Conservation (phyloP, 2,329 filamentous ascomycete genomes). For the Aspergillus piperis region DNA sequence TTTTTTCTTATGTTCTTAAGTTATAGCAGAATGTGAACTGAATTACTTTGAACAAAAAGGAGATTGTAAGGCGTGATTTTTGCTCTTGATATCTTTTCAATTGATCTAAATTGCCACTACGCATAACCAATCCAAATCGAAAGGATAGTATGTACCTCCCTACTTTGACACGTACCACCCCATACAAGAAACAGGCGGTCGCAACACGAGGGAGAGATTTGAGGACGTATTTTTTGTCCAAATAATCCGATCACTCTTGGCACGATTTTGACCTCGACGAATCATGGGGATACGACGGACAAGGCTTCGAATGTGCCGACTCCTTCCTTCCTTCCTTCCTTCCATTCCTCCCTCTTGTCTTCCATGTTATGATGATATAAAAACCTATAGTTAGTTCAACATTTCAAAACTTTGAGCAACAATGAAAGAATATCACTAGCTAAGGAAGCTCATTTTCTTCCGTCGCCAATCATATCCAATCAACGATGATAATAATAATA, state of each 20-base stretch:
- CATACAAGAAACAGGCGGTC: slow-evolving; percentile 38
- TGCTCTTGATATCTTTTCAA: no score
- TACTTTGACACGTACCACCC: slow-evolving; percentile 47
- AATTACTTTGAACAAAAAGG: no score
- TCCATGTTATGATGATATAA: no score
- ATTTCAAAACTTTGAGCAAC: neutral
- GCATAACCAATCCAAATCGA: neutral
- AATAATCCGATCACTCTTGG: slow-evolving; percentile 35
- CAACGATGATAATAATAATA: neutral
- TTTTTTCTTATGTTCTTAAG: no score
- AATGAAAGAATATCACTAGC: neutral
- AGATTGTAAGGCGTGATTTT: no score
- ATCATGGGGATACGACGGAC: slow-evolving; percentile 43
- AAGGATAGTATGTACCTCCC: slow-evolving; percentile 44
- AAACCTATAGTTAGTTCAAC: slow-evolving; percentile 11
- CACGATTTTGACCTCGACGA: slow-evolving; percentile 49
- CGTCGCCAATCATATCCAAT: neutral
- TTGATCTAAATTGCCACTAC: neutral
- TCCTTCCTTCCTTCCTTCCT: no score
- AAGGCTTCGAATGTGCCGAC: slow-evolving; percentile 50
- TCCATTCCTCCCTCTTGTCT: neutral
- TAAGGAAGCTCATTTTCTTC: slow-evolving; percentile 17
- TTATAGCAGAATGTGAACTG: no score
- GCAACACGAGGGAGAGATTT: slow-evolving; percentile 46
- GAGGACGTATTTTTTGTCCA: slow-evolving; percentile 27